Percentiles rank a stretch among this genome's conserved stretches.
These are phyloP conservation scores for Phytophthora brassicae DNA, from an alignment of 352 stramenopile species.

Conservation along the genomic window DNA sequence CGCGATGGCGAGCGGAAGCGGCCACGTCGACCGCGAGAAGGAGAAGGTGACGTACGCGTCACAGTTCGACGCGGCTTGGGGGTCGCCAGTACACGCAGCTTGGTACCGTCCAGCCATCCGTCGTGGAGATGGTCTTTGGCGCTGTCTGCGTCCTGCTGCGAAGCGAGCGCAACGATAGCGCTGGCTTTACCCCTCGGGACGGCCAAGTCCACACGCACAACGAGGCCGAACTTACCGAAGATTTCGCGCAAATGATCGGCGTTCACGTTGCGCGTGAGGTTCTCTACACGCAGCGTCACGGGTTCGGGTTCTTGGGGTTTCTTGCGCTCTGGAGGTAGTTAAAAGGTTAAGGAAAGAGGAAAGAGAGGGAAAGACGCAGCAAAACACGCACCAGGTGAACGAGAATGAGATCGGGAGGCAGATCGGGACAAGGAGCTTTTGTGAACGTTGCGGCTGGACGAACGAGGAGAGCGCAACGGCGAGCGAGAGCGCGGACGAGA, in stretches of 20 bases:
- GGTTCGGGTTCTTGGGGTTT: no score
- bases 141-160: conserved; percentile 47
- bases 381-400: no score
- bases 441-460: no score
- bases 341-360: no score
- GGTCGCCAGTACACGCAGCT: conserved; percentile 56
- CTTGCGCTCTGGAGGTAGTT: no score
- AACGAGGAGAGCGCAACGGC: no score
- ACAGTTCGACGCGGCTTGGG: conserved; percentile 10
- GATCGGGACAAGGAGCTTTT: no score
- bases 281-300: conserved; percentile 67
- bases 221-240: conserved; percentile 84
- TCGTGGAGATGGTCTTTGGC: conserved; percentile 83
- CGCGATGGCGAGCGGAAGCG: background rate
- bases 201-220: conserved; percentile 58
- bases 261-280: conserved; percentile 86
- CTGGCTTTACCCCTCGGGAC: conserved; percentile 36
- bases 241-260: conserved; percentile 82
- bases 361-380: no score
- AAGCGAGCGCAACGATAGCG: conserved; percentile 65
- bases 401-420: no score
- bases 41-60: conserved; percentile 25
- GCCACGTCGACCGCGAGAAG: conserved; percentile 28
- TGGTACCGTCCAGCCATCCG: conserved; percentile 82
- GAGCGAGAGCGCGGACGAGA: no score